Percentiles rank a stretch among this genome's conserved stretches.
Conservation (phyloP, 441 rosid genomes). For the Lepidium campestre region DNA sequence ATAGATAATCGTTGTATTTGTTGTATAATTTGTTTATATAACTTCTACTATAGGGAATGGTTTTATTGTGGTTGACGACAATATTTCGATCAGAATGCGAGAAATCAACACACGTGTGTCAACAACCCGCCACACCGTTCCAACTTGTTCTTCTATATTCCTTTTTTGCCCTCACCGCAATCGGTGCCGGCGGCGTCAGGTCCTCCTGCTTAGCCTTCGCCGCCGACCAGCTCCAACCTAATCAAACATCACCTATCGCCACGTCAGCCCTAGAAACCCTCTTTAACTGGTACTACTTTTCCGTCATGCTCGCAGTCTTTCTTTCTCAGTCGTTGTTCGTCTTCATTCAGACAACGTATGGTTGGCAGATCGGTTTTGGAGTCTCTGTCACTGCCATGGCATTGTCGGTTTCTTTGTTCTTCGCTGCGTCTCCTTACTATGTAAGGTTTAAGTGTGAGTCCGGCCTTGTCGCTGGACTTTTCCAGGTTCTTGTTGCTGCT, state of each 20-base stretch:
- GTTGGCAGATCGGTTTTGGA: slow-evolving; percentile 70
- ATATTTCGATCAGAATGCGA: slow-evolving; percentile 40
- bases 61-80: slow-evolving; percentile 48
- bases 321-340: slow-evolving; percentile 42
- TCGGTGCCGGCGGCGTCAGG: slow-evolving; percentile 59
- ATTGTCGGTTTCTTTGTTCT: slow-evolving; percentile 40
- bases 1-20: not conserved
- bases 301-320: slow-evolving; percentile 27
- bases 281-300: slow-evolving; percentile 47
- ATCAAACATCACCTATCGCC: not conserved
- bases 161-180: slow-evolving; percentile 42
- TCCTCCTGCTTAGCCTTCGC: slow-evolving; percentile 53
- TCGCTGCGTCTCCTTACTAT: slow-evolving; percentile 45
- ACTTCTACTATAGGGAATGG: slow-evolving; percentile 35
- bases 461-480: slow-evolving; percentile 41
- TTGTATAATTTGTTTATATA: not conserved
- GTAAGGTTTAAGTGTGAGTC: slow-evolving; percentile 32
- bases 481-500: slow-evolving; percentile 49
- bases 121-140: slow-evolving; percentile 29
- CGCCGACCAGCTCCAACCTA: slow-evolving; percentile 40
- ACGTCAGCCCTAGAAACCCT: slow-evolving; percentile 32
- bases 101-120: slow-evolving; percentile 24
- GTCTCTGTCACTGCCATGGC: slow-evolving; percentile 42
- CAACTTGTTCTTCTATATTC: slow-evolving; percentile 42
- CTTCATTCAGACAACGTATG: slow-evolving; percentile 52